Evolutionary conservation across 192 early-diverging fungal species (phyloP).

Genomic region (Chytriomyces confervae): DNA sequence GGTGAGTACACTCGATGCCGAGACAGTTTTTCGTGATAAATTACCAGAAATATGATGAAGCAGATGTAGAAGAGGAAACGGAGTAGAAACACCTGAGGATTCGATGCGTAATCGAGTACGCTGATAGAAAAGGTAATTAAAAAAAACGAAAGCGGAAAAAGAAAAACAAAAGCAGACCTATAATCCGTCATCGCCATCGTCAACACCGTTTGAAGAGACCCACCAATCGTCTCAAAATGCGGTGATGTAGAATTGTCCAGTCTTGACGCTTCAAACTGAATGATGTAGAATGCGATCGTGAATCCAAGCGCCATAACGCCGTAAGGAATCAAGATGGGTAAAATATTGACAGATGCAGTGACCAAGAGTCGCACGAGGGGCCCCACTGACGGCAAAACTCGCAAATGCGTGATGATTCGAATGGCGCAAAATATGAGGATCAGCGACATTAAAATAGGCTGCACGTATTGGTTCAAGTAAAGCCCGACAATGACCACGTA

Average conservation of each 20-base stretch:
- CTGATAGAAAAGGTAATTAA: not conserved
- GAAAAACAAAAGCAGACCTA: slow-evolving; percentile 34
- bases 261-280: slow-evolving; percentile 33
- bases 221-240: slow-evolving; percentile 43
- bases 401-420: slow-evolving; percentile 45
- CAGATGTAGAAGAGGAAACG: slow-evolving; percentile 51
- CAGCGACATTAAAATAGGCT: slow-evolving; percentile 46
- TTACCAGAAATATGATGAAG: slow-evolving; percentile 51
- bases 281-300: slow-evolving; percentile 47
- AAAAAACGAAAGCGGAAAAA: not conserved
- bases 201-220: slow-evolving; percentile 46
- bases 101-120: slow-evolving; percentile 39
- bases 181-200: slow-evolving; percentile 54
- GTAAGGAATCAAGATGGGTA: slow-evolving; percentile 53
- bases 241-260: not conserved
- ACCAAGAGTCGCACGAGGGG: slow-evolving; percentile 49
- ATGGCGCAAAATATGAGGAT: slow-evolving; percentile 45
- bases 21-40: not conserved
- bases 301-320: slow-evolving; percentile 44
- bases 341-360: slow-evolving; percentile 45
- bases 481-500: slow-evolving; percentile 41
- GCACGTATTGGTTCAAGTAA: slow-evolving; percentile 28
- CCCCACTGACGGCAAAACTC: slow-evolving; percentile 51
- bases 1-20: not conserved
- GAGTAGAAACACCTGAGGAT: slow-evolving; percentile 45